phyloP scores from a whole-genome alignment of 1,139 yeast genomes.

The Diutina pseudorugosa region DNA sequence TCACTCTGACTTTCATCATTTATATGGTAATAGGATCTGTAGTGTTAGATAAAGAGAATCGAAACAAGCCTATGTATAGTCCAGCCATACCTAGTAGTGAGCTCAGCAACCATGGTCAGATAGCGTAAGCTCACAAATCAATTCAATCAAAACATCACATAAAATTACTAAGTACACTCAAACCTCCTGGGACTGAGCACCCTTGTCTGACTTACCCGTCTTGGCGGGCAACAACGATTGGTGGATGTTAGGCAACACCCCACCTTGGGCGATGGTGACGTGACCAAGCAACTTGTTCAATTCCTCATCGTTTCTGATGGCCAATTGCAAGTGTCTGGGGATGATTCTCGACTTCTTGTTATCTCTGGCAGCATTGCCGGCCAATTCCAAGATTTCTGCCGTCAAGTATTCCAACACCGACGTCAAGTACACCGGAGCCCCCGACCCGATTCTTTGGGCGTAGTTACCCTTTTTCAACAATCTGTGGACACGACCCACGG shows the following conservation, averaged over 20 bases:
- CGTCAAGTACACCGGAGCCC: conserved; percentile 93
- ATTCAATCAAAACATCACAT: no score
- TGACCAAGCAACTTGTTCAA: conserved; percentile 88
- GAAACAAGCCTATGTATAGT: no score
- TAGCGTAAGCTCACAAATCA: no score
- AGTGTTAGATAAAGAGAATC: no score
- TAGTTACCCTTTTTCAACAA: conserved; percentile 95
- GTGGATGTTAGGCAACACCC: conserved; percentile 96
- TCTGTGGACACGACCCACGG: conserved; percentile 99
- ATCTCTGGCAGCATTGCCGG: conserved; percentile 98
- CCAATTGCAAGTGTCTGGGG: conserved; percentile 96
- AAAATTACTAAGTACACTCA: conserved; percentile 14
- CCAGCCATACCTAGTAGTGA: no score
- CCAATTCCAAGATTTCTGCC: conserved; percentile 95
- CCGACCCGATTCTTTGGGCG: conserved; percentile 98
- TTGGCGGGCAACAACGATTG: conserved; percentile 93
- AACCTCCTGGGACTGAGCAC: conserved; percentile 80
- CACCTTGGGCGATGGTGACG: conserved; percentile 95
- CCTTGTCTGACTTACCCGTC: conserved; percentile 40
- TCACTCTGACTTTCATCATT: no score
- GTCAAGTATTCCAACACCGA: conserved; percentile 94
- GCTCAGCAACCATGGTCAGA: no score
- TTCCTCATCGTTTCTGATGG: conserved; percentile 97
- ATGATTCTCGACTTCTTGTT: conserved; percentile 97
- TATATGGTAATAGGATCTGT: no score